Base-by-base conservation (phyloP, 1,284 basidiomycete species). In the Puccinia polysora region DNA sequence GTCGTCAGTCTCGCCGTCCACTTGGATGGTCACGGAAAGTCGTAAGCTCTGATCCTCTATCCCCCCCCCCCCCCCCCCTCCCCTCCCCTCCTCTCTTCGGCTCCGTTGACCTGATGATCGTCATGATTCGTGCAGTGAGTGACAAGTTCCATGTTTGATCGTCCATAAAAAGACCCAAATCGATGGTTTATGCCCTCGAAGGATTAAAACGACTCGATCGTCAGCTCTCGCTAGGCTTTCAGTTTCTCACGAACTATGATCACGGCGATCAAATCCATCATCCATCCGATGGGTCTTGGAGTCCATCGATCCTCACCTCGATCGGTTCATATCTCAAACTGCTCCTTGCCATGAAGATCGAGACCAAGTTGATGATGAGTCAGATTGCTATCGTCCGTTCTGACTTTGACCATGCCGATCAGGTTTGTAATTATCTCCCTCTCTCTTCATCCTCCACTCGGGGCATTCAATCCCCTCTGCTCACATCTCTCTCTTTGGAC, bases 21-120 rank as follows among this genome's bases (percentile, higher is more conserved):
- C 30, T 68, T 68, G n/a, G 65, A 68, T 47, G 65, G 53, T 2
- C 43, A 68, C 23, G 65, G 65, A 6, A 68, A 68, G 47, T 55
- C 50, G 65, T 68, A 7, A 68, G 65, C 53, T 12, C 28, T 25
- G 18, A 30, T 28, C n/a, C 30, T 7, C 1, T 15, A 7, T 1
- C 8, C 32, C 14, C 32, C 10, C 28, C 34, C 5, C 34, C 10
- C 20, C 15, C 23, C 52, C 25, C n/a, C 28, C 28, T 32, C 40
- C 25, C n/a, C 30, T 7, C 1, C 14, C 20, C 1, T 18, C 32
- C 14, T 50, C 10, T 47, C 34, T 7, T 52, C 10, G 10, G 20
- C 23, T 36, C 25, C 15, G 7, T 20, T 52, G 10, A 12, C 18
- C 18, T 59, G 34, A 59, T 38, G 23, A 49, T 23, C 23, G 45